Conservation (phyloP, 1,139 yeast species). For the Suhomyces anneliseae region DNA sequence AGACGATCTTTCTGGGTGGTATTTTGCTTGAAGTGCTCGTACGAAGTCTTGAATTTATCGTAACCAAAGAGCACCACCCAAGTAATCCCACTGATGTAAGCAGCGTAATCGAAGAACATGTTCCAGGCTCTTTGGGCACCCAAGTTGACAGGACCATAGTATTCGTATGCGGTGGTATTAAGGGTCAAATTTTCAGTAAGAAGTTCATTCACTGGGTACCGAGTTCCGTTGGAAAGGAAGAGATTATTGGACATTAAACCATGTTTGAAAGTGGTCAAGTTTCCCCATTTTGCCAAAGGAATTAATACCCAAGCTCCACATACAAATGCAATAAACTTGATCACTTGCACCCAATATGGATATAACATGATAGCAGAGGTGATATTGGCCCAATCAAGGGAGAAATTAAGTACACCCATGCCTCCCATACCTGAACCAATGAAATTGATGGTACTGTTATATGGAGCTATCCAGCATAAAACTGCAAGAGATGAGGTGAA, state of each 20-base stretch:
- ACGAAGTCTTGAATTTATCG: conserved; percentile 23
- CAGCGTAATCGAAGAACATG: conserved; percentile 53
- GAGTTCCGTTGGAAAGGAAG: conserved; percentile 16
- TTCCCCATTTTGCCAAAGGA: conserved; percentile 21
- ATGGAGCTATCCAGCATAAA: conserved; percentile 23
- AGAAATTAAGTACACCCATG: conserved; percentile 22
- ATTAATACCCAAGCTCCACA: conserved; percentile 22
- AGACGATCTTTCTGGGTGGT: conserved; percentile 35
- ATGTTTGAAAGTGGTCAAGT: conserved; percentile 10
- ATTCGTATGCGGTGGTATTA: conserved; percentile 19
- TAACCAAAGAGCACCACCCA: conserved; percentile 47
- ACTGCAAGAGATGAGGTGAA: conserved; percentile 21
- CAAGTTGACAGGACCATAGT: conserved; percentile 20
- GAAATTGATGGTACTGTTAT: conserved; percentile 16
- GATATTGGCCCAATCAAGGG: conserved; percentile 23
- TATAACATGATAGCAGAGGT: conserved; percentile 21
- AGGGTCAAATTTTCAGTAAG: conserved; percentile 16
- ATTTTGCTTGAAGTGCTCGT: conserved; percentile 10
- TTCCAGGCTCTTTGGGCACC: conserved; percentile 53
- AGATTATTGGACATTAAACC: conserved; percentile 21
- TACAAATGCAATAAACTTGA: conserved; percentile 21
- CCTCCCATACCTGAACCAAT: conserved; percentile 25
- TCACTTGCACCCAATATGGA: conserved; percentile 24
- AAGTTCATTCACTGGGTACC: conserved; percentile 18
- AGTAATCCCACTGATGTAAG: conserved; percentile 46